Percentiles rank a stretch among this genome's conserved stretches.
Conservation (phyloP, 257 asterid species). For the Gardenia jasminoides region DNA sequence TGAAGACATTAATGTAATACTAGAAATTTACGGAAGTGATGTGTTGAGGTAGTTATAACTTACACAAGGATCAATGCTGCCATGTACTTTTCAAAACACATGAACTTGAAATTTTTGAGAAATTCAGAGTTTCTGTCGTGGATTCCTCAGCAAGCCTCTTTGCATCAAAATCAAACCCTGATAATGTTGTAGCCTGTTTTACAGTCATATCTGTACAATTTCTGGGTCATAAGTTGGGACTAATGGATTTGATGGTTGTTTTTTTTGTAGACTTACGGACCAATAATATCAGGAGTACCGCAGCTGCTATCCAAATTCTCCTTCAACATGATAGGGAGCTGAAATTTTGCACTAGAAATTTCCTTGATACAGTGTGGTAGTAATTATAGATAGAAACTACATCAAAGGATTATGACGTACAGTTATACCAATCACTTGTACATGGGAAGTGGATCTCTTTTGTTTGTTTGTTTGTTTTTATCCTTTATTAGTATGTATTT, state of each 20-base stretch:
- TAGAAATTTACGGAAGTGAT: not conserved
- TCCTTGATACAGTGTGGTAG: not conserved
- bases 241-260: constrained; percentile 12
- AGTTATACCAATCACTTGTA: not conserved
- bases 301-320: constrained; percentile 79
- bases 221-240: constrained; percentile 4
- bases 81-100: not conserved
- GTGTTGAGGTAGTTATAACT: not conserved
- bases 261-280: constrained; percentile 64
- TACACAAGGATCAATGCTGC: not conserved
- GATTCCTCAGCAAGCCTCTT: not conserved
- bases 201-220: too few species aligned
- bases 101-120: not conserved
- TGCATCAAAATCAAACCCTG: not conserved
- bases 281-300: constrained; percentile 66
- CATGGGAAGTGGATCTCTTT: not conserved
- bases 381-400: not conserved
- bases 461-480: not conserved
- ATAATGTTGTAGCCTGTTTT: not conserved
- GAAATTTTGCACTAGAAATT: not conserved
- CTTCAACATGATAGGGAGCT: constrained; percentile 51
- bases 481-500: not conserved
- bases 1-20: not conserved
- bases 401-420: not conserved
- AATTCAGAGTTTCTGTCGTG: not conserved